Conservation (phyloP, 768 basidiomycete species). For the Suillus clintonianus region DNA sequence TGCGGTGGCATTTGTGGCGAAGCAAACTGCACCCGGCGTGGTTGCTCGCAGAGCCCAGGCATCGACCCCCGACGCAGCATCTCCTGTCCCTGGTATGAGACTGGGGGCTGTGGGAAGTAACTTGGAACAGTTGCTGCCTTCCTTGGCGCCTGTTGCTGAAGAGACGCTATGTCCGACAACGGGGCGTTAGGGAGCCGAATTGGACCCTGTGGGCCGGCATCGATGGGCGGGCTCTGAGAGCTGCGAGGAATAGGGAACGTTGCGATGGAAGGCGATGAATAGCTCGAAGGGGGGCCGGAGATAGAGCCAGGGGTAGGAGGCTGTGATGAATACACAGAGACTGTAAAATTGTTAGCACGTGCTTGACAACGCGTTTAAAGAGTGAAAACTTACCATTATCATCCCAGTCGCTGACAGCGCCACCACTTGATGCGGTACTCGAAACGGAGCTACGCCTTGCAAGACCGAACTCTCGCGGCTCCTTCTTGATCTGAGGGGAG, state of each 20-base stretch:
- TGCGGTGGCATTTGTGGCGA: conserved; percentile 33
- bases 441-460: conserved; percentile 66
- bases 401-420: conserved; percentile 75
- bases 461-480: conserved; percentile 54
- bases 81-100: conserved; percentile 29
- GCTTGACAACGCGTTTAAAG: not conserved
- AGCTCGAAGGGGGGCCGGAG: conserved; percentile 63
- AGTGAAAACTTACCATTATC: conserved; percentile 59
- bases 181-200: conserved; percentile 78
- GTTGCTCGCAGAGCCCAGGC: conserved; percentile 17
- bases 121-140: conserved; percentile 33
- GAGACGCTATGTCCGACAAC: conserved; percentile 66
- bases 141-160: conserved; percentile 37
- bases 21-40: conserved; percentile 28
- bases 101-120: conserved; percentile 33
- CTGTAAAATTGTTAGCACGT: conserved; percentile 12
- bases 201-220: conserved; percentile 43
- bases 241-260: conserved; percentile 64
- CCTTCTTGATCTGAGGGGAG: conserved; percentile 59
- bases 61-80: conserved; percentile 33
- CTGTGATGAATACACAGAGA: conserved; percentile 34
- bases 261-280: conserved; percentile 61
- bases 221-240: conserved; percentile 49
- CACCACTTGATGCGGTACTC: conserved; percentile 51
- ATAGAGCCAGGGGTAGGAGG: conserved; percentile 43